These are phyloP conservation scores for Aureobasidium sp. DNA, from an alignment of 2,329 filamentous ascomycete species.

Conservation along the genomic window DNA sequence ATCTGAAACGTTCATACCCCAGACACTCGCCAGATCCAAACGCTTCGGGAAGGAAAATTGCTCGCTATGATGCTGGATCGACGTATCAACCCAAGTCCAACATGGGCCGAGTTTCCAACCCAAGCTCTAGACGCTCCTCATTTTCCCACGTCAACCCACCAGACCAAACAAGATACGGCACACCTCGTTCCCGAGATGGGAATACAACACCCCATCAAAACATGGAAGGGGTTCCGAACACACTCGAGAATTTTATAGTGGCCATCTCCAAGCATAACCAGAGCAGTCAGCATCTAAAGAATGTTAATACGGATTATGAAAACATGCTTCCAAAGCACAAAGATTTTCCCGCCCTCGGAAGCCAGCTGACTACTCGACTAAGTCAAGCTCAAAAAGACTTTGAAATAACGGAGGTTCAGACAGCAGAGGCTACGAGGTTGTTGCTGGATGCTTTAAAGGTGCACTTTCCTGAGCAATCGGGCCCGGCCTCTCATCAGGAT, in stretches of 20 bases:
- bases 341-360: background rate
- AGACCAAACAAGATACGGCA: background rate
- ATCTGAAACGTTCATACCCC: background rate
- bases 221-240: background rate
- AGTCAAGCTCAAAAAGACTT: background rate
- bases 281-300: background rate
- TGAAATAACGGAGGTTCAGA: background rate
- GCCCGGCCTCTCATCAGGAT: background rate
- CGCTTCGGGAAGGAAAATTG: background rate
- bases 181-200: background rate
- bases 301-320: background rate
- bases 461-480: background rate
- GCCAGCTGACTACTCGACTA: background rate
- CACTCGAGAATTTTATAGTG: background rate
- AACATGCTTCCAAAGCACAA: background rate
- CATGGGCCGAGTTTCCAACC: background rate
- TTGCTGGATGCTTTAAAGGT: background rate
- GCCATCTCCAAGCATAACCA: background rate
- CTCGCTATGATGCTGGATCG: background rate
- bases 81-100: background rate
- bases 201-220: background rate
- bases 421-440: background rate
- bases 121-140: background rate
- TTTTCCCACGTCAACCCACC: background rate
- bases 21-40: background rate